Evolutionary conservation across 148 eudicot genomes (phyloP).

Genomic region (Limonium bicolor): DNA sequence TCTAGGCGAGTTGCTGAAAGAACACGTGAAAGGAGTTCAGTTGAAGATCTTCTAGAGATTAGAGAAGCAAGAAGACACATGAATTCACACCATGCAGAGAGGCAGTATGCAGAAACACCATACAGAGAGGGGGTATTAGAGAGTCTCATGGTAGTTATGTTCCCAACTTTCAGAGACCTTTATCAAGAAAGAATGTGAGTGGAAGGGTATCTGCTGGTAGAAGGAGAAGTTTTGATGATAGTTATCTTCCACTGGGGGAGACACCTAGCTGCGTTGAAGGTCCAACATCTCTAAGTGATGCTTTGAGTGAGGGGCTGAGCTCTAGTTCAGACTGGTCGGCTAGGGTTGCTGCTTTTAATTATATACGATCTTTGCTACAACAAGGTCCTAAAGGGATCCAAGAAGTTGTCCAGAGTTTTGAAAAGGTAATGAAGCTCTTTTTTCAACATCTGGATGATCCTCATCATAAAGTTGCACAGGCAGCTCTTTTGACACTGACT

Average conservation of each 20-base stretch:
- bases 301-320: constrained; percentile 80
- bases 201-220: constrained; percentile 67
- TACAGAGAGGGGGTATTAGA: constrained; percentile 45
- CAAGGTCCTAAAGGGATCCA: constrained; percentile 87
- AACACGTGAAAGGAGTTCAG: constrained; percentile 46
- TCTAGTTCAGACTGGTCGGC: constrained; percentile 91
- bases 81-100: constrained; percentile 48
- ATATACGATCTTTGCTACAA: constrained; percentile 61
- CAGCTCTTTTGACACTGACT: constrained; percentile 95
- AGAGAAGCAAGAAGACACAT: constrained; percentile 56
- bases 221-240: constrained; percentile 89
- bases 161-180: constrained; percentile 90
- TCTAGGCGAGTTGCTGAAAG: constrained; percentile 59
- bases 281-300: constrained; percentile 84
- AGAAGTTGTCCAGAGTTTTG: constrained; percentile 82
- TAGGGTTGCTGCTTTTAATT: constrained; percentile 92
- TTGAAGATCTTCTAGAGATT: constrained; percentile 39
- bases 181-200: constrained; percentile 63
- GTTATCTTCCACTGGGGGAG: constrained; percentile 59
- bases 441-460: constrained; percentile 98
- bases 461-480: constrained; percentile 98
- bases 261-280: constrained; percentile 59
- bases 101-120: constrained; percentile 53
- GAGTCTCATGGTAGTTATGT: constrained; percentile 58
- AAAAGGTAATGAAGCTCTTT: constrained; percentile 95